These are phyloP conservation scores for Trebouxia sp. DNA, from an alignment of 139 green algal genomes.

Conservation along the genomic window DNA sequence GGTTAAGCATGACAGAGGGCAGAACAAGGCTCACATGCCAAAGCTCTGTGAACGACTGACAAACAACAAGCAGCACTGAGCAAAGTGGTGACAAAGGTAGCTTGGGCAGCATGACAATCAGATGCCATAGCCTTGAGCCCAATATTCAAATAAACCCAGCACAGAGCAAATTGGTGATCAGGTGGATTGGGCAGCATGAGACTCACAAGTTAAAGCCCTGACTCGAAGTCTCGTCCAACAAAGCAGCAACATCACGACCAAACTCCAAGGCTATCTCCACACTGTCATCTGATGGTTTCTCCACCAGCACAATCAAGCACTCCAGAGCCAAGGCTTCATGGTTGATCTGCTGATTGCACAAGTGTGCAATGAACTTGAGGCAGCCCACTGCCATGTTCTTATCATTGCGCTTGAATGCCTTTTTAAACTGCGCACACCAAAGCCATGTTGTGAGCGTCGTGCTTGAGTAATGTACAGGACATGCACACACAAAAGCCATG, in stretches of 20 bases:
- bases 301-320: conserved; percentile 91
- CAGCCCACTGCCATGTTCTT: conserved; percentile 87
- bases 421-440: conserved; percentile 76
- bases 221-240: conserved; percentile 44
- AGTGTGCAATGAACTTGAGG: conserved; percentile 89
- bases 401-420: conserved; percentile 95
- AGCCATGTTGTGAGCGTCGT: not conserved
- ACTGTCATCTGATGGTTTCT: conserved; percentile 69
- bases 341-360: conserved; percentile 91
- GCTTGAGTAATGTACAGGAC: too few relatives aligned
- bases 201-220: conserved; percentile 7
- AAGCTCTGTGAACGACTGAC: too few relatives aligned
- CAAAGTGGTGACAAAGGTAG: too few relatives aligned
- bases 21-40: not conserved
- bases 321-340: conserved; percentile 92
- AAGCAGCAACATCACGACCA: conserved; percentile 52
- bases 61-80: too few relatives aligned
- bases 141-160: too few relatives aligned
- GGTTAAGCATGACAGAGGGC: not conserved
- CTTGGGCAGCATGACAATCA: not conserved
- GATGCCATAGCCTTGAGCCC: not conserved
- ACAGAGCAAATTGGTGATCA: too few relatives aligned
- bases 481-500: too few relatives aligned
- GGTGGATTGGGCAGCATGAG: not conserved
- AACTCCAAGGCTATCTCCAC: conserved; percentile 90